phyloP scores from a whole-genome alignment of 192 early-diverging fungal species.

The Umbelopsis sp. region DNA sequence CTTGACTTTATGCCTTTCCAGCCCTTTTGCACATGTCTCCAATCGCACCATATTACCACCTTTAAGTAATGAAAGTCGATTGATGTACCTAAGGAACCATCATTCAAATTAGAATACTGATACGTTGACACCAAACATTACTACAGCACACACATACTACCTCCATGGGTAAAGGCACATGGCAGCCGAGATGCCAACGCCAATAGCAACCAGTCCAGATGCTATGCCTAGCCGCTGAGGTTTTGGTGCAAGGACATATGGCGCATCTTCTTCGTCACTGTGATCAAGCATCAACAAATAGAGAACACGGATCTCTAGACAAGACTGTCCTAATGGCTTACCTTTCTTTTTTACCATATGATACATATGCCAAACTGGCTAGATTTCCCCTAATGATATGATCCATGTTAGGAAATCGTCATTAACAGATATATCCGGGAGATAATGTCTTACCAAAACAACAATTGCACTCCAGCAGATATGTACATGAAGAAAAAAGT shows the following conservation, averaged over 20 bases:
- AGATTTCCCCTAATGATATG: slow-evolving; percentile 33
- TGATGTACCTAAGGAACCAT: slow-evolving; percentile 31
- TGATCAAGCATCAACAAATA: neutral
- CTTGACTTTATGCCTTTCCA: slow-evolving; percentile 23
- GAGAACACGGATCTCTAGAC: neutral
- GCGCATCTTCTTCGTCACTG: slow-evolving; percentile 31
- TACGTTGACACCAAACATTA: too few species aligned
- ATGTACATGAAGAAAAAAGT: slow-evolving; percentile 42
- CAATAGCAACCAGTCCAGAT: slow-evolving; percentile 29
- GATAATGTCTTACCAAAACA: slow-evolving; percentile 33
- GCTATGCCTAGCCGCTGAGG: slow-evolving; percentile 33
- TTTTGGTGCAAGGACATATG: slow-evolving; percentile 30
- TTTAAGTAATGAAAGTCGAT: slow-evolving; percentile 31
- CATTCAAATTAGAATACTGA: too few species aligned
- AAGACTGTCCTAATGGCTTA: neutral
- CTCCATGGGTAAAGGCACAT: slow-evolving; percentile 47
- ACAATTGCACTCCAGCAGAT: slow-evolving; percentile 36
- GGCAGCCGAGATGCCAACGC: slow-evolving; percentile 28
- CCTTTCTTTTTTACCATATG: slow-evolving; percentile 31
- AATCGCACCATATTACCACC: slow-evolving; percentile 23
- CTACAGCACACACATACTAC: slow-evolving; percentile 6
- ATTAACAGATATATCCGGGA: too few species aligned
- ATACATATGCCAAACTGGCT: slow-evolving; percentile 37
- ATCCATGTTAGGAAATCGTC: neutral
- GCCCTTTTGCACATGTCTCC: slow-evolving; percentile 32